Evolutionary conservation across 2,329 filamentous ascomycete species (phyloP), one percentile per base, ranked within the genome.

Genomic region (Chaetomiaceae sp.): DNA sequence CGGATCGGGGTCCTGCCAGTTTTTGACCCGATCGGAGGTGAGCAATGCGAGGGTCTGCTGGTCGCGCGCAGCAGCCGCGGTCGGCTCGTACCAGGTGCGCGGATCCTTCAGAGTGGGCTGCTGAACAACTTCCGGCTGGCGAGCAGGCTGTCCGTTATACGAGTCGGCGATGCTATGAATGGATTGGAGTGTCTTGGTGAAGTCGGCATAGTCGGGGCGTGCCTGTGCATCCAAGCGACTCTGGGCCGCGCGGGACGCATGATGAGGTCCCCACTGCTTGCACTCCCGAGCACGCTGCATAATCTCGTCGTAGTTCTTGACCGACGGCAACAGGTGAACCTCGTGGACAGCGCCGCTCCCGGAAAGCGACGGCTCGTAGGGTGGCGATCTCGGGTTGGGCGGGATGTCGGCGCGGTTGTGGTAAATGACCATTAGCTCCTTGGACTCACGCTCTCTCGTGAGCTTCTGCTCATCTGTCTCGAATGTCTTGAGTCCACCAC

Each of bases 381-480:
- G 49, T 10, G 78, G 77, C 11, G 76, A 80, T 56, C 75, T 75
- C 11, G 78, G 76, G 3, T 75, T 74, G 2, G 71, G 65, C 2
- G 78, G 78, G 38, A 81, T 79, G 50, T 81, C 76, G 3, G 70
- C 66, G 1, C 65, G 57, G 38, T 73, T 71, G 2, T 72, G 71
- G 56, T 82, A 82, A 36, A 80, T 67, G n/a, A 68, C 75, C 74
- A 84, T 79, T 27, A 84, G 68, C 56, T 81, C 78, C 10, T 69
- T 69, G 38, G 72, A 73, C 57, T 83, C 79, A 20, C 79, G 74
- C 38, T 76, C 71, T 6, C 70, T 68, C 60, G 81, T 81, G 19
- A 65, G 60, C 49, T 72, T 70, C 53, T 79, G 75, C 60, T 83
- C 75, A 0, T 73, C 67, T 0, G 79, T 82, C 15, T 68, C 64